A percentile compares a stretch with the other conserved stretches of the same genome.
These are phyloP conservation scores for Fusarium sp. DNA, from an alignment of 2,329 filamentous ascomycete species.

Conservation along the genomic window DNA sequence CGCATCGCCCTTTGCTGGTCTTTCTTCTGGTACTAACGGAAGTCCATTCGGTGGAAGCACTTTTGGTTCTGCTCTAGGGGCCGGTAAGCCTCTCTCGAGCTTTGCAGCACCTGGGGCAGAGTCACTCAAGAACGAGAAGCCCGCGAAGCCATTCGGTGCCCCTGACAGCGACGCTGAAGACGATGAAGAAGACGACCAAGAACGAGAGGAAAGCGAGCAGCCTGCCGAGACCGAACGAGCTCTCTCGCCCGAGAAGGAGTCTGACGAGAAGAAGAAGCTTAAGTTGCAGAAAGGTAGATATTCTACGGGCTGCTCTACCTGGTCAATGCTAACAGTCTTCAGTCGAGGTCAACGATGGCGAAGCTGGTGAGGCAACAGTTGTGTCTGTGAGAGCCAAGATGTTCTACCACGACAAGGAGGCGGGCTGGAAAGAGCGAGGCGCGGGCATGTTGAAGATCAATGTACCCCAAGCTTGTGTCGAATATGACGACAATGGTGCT, in stretches of 20 bases:
- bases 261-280: constrained; percentile 72
- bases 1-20: constrained; percentile 60
- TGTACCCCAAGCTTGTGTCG: constrained; percentile 67
- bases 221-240: constrained; percentile 60
- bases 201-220: constrained; percentile 56
- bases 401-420: constrained; percentile 77
- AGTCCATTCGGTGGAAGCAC: constrained; percentile 54
- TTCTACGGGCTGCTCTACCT: neutral
- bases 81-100: constrained; percentile 64
- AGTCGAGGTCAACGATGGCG: constrained; percentile 84
- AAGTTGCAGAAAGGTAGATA: constrained; percentile 75
- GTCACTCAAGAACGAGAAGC: constrained; percentile 66
- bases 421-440: constrained; percentile 90
- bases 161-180: constrained; percentile 73
- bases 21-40: constrained; percentile 56
- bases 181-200: constrained; percentile 52
- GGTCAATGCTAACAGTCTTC: constrained; percentile 43
- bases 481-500: constrained; percentile 63
- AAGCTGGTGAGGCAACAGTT: constrained; percentile 81
- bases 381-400: constrained; percentile 84
- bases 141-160: constrained; percentile 80
- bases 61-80: constrained; percentile 53
- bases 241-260: constrained; percentile 63
- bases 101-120: constrained; percentile 73
- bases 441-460: constrained; percentile 88